These are phyloP conservation scores for Picea abies DNA, from an alignment of 83 land plant species.

Conservation along the genomic window DNA sequence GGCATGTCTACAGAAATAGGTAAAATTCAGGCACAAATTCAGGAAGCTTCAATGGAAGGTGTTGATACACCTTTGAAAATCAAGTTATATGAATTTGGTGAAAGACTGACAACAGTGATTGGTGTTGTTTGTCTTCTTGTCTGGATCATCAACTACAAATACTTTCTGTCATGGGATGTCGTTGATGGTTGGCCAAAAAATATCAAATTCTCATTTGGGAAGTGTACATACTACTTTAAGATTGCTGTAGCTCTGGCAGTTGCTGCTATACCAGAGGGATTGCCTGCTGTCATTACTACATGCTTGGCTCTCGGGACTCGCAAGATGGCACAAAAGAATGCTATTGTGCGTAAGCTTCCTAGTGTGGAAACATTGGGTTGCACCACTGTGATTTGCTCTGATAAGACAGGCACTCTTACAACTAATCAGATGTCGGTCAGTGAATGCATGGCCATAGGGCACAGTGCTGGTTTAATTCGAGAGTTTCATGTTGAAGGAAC, in stretches of 20 bases:
- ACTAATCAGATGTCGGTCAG: conserved; percentile 96
- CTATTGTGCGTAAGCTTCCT: conserved; percentile 89
- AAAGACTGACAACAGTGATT: conserved; percentile 63
- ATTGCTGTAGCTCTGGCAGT: conserved; percentile 96
- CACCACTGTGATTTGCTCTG: conserved; percentile 94
- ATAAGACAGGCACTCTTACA: conserved; percentile 95
- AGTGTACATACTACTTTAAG: conserved; percentile 92
- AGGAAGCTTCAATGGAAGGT: conserved; percentile 77
- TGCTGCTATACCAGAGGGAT: conserved; percentile 96
- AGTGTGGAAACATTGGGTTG: conserved; percentile 95
- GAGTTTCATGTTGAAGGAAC: conserved; percentile 87
- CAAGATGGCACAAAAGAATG: conserved; percentile 95
- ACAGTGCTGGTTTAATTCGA: conserved; percentile 35
- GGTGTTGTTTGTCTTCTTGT: too few relatives aligned
- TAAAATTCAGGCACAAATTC: conserved; percentile 87
- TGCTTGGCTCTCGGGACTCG: conserved; percentile 90
- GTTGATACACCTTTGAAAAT: conserved; percentile 80
- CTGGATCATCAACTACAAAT: conserved; percentile 84
- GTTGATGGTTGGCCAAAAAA: conserved; percentile 62
- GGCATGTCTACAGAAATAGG: conserved; percentile 95
- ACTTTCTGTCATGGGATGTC: conserved; percentile 77
- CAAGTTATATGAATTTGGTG: conserved; percentile 93
- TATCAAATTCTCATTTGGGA: conserved; percentile 69
- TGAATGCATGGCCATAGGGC: conserved; percentile 65
- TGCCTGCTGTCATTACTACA: conserved; percentile 96